phyloP scores from a whole-genome alignment of 768 basidiomycete genomes.

The Termitomyces sp. region DNA sequence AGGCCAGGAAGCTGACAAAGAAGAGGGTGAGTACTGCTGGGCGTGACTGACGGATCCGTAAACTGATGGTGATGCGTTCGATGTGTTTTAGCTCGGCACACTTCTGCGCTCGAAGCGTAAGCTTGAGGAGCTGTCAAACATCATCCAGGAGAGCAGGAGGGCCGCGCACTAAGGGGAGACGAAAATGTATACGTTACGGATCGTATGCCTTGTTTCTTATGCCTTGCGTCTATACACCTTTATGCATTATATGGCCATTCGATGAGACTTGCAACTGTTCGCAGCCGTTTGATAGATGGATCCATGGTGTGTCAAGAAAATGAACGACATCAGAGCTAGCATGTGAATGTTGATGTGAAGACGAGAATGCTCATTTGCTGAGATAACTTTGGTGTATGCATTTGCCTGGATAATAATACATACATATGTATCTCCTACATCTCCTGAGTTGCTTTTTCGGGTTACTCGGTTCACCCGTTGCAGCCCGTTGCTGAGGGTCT shows the following conservation, averaged over 20 bases:
- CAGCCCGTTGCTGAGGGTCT: too few relatives aligned
- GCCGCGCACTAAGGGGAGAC: slow-evolving; percentile 41
- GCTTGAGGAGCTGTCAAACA: slow-evolving; percentile 88
- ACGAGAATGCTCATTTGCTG: too few relatives aligned
- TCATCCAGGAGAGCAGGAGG: slow-evolving; percentile 94
- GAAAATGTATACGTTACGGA: neutral
- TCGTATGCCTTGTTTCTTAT: neutral
- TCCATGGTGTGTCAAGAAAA: too few relatives aligned
- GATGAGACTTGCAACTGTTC: neutral
- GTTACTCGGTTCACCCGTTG: neutral
- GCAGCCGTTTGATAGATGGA: neutral
- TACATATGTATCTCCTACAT: too few relatives aligned
- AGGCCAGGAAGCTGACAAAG: slow-evolving; percentile 98
- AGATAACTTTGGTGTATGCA: too few relatives aligned
- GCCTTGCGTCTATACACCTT: neutral
- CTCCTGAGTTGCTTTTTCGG: neutral
- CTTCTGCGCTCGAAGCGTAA: slow-evolving; percentile 98
- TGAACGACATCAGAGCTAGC: neutral
- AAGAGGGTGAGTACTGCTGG: slow-evolving; percentile 74
- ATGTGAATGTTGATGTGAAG: neutral
- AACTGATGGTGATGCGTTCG: slow-evolving; percentile 12
- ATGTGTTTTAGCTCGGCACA: slow-evolving; percentile 88
- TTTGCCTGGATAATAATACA: too few relatives aligned
- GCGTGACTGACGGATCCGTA: neutral
- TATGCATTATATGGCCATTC: neutral